phyloP scores from a whole-genome alignment of 345 rosid species.

The Barbarea vulgaris region DNA sequence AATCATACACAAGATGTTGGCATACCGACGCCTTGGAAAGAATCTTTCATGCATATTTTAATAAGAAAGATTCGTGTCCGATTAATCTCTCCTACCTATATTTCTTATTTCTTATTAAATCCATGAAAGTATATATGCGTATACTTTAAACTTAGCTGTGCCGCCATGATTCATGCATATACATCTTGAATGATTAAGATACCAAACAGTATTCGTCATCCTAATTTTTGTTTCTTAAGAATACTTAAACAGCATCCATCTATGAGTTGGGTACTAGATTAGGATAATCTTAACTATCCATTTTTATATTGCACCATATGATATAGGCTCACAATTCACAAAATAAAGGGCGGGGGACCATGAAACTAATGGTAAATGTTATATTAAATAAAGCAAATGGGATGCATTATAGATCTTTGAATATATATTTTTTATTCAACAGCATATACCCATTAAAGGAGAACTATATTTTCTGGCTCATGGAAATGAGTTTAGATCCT shows the following conservation, averaged over 20 bases:
- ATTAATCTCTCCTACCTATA: not conserved
- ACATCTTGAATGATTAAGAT: constrained; percentile 24
- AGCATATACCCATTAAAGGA: constrained; percentile 3
- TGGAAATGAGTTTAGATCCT: not conserved
- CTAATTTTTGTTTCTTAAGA: not conserved
- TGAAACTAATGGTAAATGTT: not conserved
- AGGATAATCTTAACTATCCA: constrained; percentile 19
- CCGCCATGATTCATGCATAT: constrained; percentile 23
- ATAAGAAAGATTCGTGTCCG: constrained; percentile 12
- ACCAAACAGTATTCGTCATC: constrained; percentile 21
- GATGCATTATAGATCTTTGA: constrained; percentile 14
- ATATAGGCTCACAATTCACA: constrained; percentile 25
- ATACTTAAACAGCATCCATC: constrained; percentile 16
- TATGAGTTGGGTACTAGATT: constrained; percentile 21
- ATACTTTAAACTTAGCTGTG: constrained; percentile 6
- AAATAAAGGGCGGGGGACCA: constrained; percentile 24
- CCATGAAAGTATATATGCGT: not conserved
- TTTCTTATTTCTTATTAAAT: not conserved
- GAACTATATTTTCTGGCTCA: constrained; percentile 2
- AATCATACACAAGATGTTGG: constrained; percentile 9
- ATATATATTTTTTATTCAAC: not conserved
- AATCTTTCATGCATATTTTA: constrained; percentile 7
- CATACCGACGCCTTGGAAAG: constrained; percentile 1
- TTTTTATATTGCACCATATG: constrained; percentile 8
- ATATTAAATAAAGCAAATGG: not conserved